These are phyloP conservation scores for Passiflora organensis DNA, from an alignment of 345 rosid species.

Conservation along the genomic window DNA sequence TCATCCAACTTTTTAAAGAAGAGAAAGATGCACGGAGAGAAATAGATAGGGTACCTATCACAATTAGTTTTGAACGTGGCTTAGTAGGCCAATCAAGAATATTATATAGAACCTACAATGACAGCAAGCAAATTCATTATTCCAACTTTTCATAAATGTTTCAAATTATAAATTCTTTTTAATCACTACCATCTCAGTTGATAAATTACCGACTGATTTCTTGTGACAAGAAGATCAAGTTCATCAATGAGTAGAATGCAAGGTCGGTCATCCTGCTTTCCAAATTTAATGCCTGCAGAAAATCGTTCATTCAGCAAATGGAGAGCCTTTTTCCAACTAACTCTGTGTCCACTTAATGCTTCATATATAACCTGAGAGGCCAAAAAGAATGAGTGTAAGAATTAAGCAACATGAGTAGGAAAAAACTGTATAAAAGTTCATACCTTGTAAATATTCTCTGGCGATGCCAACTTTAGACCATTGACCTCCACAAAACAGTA, in stretches of 20 bases:
- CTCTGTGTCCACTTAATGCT: conserved; percentile 86
- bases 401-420: conserved; percentile 7
- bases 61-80: conserved; percentile 75
- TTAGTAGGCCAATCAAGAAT: conserved; percentile 96
- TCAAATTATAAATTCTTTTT: neutral
- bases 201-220: conserved; percentile 77
- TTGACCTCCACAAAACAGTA: conserved; percentile 91
- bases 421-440: neutral
- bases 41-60: conserved; percentile 44
- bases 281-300: conserved; percentile 53
- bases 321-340: conserved; percentile 88
- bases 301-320: conserved; percentile 73
- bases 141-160: neutral
- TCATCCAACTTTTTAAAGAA: neutral
- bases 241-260: conserved; percentile 95
- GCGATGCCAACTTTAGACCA: conserved; percentile 89
- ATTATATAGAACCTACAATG: conserved; percentile 64
- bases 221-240: conserved; percentile 90
- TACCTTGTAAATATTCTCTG: conserved; percentile 85
- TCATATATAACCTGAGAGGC: conserved; percentile 77
- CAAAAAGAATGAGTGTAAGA: neutral
- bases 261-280: conserved; percentile 61
- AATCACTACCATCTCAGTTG: conserved; percentile 3
- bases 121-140: conserved; percentile 5
- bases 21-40: neutral